Percentiles rank a stretch among this genome's conserved stretches.
Conservation (phyloP, 352 stramenopile species). For the Lagenidium sp. region DNA sequence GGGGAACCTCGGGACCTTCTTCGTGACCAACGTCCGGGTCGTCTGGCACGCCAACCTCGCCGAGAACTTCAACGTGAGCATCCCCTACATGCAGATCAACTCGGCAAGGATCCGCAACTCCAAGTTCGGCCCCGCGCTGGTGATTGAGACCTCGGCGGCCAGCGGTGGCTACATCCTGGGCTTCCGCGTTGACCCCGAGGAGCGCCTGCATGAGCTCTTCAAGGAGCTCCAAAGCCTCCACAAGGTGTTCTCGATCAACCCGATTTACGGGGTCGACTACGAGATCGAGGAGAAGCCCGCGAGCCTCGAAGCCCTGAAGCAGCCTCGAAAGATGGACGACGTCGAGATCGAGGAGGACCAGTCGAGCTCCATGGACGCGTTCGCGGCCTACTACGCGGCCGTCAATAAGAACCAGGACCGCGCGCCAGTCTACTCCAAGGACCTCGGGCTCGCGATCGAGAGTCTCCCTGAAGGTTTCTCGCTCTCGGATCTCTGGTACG, state of each 20-base stretch:
- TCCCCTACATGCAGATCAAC: conserved; percentile 93
- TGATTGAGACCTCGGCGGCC: conserved; percentile 78
- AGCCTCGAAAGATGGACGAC: conserved; percentile 74
- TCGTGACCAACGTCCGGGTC: conserved; percentile 89
- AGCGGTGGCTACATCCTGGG: conserved; percentile 88
- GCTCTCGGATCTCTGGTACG: conserved; percentile 58
- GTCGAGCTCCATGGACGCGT: conserved; percentile 75
- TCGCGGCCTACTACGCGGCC: conserved; percentile 87
- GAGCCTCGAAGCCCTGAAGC: conserved; percentile 51
- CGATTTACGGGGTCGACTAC: conserved; percentile 89
- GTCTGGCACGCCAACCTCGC: conserved; percentile 92
- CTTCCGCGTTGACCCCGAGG: conserved; percentile 86
- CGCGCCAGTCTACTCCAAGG: conserved; percentile 54
- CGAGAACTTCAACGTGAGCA: conserved; percentile 94
- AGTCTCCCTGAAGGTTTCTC: conserved; percentile 72
- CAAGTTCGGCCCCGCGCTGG: conserved; percentile 88
- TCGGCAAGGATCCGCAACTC: conserved; percentile 75
- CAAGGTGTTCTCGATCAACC: conserved; percentile 70
- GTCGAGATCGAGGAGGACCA: conserved; percentile 87
- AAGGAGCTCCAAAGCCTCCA: conserved; percentile 82
- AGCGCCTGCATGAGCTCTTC: conserved; percentile 78
- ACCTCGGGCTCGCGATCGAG: conserved; percentile 82
- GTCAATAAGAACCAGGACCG: conserved; percentile 81
- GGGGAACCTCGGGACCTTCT: conserved; percentile 89
- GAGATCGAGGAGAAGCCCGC: conserved; percentile 71